A percentile compares a stretch with the other conserved stretches of the same genome.
Conservation (phyloP, 1,139 yeast genomes). For the Blastobotrys raffinosifermentans region DNA sequence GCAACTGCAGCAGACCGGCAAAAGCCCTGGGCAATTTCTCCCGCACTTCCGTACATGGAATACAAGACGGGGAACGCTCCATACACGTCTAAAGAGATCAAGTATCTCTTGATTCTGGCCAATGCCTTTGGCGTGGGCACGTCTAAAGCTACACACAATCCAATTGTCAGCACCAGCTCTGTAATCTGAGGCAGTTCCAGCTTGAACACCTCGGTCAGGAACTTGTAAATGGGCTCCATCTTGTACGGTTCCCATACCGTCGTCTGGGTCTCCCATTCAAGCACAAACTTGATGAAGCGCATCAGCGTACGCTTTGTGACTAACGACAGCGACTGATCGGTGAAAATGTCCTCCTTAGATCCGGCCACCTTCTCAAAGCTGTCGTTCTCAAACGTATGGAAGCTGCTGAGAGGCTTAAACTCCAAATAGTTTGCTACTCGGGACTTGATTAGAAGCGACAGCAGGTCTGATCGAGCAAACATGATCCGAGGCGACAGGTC, state of each 20-base stretch:
- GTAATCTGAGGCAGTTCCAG: conserved; percentile 68
- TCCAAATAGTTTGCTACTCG: conserved; percentile 89
- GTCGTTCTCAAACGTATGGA: conserved; percentile 90
- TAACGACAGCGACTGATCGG: conserved; percentile 74
- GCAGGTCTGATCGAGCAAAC: conserved; percentile 82
- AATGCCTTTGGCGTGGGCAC: conserved; percentile 70
- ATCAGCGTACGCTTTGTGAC: conserved; percentile 77
- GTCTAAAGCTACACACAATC: conserved; percentile 53
- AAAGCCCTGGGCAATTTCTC: conserved; percentile 94
- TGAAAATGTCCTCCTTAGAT: conserved; percentile 89
- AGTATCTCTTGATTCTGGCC: conserved; percentile 72
- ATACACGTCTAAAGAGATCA: conserved; percentile 83
- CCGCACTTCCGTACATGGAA: conserved; percentile 93
- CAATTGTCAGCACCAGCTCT: conserved; percentile 82
- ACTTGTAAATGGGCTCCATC: conserved; percentile 50
- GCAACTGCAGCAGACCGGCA: conserved; percentile 98
- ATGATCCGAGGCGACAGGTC: conserved; percentile 85
- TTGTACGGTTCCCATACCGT: conserved; percentile 52
- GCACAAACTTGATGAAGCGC: conserved; percentile 87
- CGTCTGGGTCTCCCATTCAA: conserved; percentile 55
- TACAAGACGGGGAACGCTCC: conserved; percentile 91
- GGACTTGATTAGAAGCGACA: conserved; percentile 70
- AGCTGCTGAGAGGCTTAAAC: conserved; percentile 79
- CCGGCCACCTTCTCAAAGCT: conserved; percentile 74
- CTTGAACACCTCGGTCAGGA: conserved; percentile 59